Conservation (phyloP, 2,329 filamentous ascomycete species). For the Ramularia endophylla region DNA sequence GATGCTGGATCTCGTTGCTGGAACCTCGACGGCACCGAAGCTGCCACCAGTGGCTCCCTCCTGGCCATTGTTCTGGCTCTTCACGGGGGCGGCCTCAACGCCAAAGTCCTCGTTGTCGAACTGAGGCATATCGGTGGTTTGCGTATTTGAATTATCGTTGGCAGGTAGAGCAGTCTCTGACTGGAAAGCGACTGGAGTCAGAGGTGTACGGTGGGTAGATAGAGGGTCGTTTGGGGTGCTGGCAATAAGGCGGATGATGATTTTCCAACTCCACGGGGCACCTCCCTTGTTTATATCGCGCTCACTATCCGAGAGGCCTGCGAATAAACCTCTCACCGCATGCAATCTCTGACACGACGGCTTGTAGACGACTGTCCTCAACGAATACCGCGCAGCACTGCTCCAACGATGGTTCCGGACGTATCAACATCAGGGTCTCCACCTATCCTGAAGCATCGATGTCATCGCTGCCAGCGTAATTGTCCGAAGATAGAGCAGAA, state of each 20-base stretch:
- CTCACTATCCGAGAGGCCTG: slow-evolving; percentile 2
- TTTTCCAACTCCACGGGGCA: slow-evolving; percentile 6
- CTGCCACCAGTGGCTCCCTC: slow-evolving; percentile 21
- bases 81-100: slow-evolving; percentile 34
- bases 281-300: slow-evolving; percentile 10
- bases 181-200: not conserved
- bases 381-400: slow-evolving; percentile 5
- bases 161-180: too few species aligned
- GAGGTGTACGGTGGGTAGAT: slow-evolving; percentile 2
- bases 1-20: slow-evolving; percentile 61
- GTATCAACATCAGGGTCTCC: slow-evolving; percentile 9
- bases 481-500: slow-evolving; percentile 9
- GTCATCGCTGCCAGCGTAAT: slow-evolving; percentile 18
- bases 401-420: slow-evolving; percentile 1
- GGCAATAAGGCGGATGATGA: not conserved
- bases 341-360: slow-evolving; percentile 6
- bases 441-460: slow-evolving; percentile 17
- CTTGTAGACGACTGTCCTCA: slow-evolving; percentile 5
- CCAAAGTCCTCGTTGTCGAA: slow-evolving; percentile 54
- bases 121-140: slow-evolving; percentile 49
- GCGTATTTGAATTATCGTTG: too few species aligned
- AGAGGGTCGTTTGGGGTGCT: not conserved
- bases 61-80: slow-evolving; percentile 25
- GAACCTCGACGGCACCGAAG: slow-evolving; percentile 57
- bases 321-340: slow-evolving; percentile 4